Percentiles rank a stretch among this genome's conserved stretches.
These are phyloP conservation scores for Acrocalymma vagum DNA, from an alignment of 2,329 filamentous ascomycete genomes.

Conservation along the genomic window DNA sequence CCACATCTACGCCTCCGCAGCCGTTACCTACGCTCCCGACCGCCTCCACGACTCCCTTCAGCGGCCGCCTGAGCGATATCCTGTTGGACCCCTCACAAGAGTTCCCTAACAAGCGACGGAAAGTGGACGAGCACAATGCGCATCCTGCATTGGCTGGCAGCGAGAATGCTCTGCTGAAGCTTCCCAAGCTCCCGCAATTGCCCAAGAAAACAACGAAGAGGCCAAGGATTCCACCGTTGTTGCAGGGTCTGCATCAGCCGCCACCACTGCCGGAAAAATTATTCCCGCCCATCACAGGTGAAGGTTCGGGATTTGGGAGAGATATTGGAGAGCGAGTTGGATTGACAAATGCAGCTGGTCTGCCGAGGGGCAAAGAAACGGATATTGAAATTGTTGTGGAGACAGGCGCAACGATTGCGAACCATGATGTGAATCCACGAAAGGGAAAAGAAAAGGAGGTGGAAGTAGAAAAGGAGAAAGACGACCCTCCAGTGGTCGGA, in stretches of 20 bases:
- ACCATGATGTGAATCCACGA: no score
- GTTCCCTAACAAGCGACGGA: slow-evolving; percentile 28
- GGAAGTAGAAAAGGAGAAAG: not conserved
- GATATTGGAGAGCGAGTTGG: slow-evolving; percentile 26
- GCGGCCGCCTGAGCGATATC: slow-evolving; percentile 36
- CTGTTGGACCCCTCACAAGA: slow-evolving; percentile 31
- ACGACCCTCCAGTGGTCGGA: no score
- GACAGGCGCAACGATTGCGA: no score
- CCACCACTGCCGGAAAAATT: slow-evolving; percentile 63
- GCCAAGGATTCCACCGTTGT: slow-evolving; percentile 55
- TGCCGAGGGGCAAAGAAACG: slow-evolving; percentile 17
- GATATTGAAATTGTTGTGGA: no score
- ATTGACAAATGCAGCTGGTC: slow-evolving; percentile 17
- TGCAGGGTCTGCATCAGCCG: slow-evolving; percentile 70
- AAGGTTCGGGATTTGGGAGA: slow-evolving; percentile 38
- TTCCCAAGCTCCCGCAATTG: slow-evolving; percentile 50
- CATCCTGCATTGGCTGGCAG: slow-evolving; percentile 17
- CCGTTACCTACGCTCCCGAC: slow-evolving; percentile 14
- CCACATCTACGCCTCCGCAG: slow-evolving; percentile 18
- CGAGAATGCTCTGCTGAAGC: slow-evolving; percentile 36
- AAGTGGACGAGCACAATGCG: slow-evolving; percentile 24
- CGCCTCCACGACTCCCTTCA: slow-evolving; percentile 32
- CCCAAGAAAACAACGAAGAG: slow-evolving; percentile 41
- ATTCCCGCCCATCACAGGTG: slow-evolving; percentile 67
- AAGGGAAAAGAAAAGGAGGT: no score